Evolutionary conservation across 345 rosid species (phyloP).

Genomic region (Camelina hispida): DNA sequence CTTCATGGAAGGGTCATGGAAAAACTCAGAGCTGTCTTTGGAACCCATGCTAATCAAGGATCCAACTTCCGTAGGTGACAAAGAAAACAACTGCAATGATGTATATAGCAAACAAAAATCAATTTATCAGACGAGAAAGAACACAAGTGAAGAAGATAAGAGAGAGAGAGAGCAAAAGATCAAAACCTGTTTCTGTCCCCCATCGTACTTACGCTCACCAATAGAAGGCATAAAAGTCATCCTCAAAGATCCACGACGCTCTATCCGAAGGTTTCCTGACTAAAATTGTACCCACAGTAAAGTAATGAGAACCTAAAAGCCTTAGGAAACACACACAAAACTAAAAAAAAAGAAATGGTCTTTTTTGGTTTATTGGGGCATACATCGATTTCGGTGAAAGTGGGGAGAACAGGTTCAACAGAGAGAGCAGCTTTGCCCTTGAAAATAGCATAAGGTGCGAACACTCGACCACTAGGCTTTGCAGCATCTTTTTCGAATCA

Average conservation of each 20-base stretch:
- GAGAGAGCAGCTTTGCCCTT: conserved; percentile 94
- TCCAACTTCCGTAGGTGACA: conserved; percentile 92
- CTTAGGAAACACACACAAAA: not conserved
- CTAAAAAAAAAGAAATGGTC: not conserved
- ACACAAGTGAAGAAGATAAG: not conserved
- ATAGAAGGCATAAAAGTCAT: conserved; percentile 79
- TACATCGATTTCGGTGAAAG: conserved; percentile 64
- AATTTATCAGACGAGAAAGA: not conserved
- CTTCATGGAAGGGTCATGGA: conserved; percentile 88
- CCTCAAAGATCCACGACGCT: conserved; percentile 77
- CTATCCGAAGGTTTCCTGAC: conserved; percentile 66
- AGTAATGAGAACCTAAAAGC: conserved; percentile 25
- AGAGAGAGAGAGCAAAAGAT: not conserved
- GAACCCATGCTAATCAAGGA: conserved; percentile 78
- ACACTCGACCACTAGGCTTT: conserved; percentile 54
- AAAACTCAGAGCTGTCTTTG: conserved; percentile 75
- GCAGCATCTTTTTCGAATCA: conserved; percentile 35
- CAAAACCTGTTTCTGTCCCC: conserved; percentile 75
- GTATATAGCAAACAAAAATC: conserved; percentile 27
- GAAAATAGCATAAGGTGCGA: conserved; percentile 73
- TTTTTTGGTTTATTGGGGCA: not conserved
- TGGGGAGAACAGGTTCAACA: conserved; percentile 72
- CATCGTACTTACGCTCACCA: conserved; percentile 91
- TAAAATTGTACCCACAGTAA: conserved; percentile 20
- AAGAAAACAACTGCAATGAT: conserved; percentile 71